phyloP scores from a whole-genome alignment of 306 rosid species.

The Fragaria nilgerrensis region DNA sequence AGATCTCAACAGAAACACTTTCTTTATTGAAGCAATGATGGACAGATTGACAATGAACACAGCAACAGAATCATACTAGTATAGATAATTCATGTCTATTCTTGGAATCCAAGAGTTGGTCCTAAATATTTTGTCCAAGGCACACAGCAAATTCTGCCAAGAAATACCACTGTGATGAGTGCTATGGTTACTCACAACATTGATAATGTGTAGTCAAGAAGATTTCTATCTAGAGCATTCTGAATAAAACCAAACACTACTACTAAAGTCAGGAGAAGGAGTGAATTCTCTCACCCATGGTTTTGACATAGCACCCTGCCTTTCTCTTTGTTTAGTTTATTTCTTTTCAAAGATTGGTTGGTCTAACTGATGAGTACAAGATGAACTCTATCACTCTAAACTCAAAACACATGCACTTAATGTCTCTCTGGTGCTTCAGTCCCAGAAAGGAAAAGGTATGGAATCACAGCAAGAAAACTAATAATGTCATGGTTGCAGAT shows the following conservation, averaged over 20 bases:
- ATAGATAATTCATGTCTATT: not conserved
- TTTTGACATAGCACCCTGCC: not conserved
- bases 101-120: not conserved
- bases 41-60: not conserved
- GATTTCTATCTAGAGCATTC: not conserved
- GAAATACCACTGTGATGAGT: not conserved
- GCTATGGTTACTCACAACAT: not conserved
- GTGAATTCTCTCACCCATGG: not conserved
- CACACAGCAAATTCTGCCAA: not conserved
- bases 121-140: not conserved
- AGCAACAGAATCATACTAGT: not conserved
- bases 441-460: not conserved
- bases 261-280: not conserved
- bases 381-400: not conserved
- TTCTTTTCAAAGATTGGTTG: not conserved
- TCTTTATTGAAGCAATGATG: not conserved
- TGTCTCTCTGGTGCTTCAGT: not conserved
- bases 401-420: not conserved
- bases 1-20: not conserved
- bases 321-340: not conserved
- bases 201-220: not conserved
- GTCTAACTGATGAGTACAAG: not conserved
- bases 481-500: not conserved
- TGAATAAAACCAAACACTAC: not conserved
- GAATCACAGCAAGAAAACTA: not conserved